Evolutionary conservation across 208 protist genomes (phyloP), one percentile per base, ranked within the genome.

Genomic region (Trypanosoma theileri): DNA sequence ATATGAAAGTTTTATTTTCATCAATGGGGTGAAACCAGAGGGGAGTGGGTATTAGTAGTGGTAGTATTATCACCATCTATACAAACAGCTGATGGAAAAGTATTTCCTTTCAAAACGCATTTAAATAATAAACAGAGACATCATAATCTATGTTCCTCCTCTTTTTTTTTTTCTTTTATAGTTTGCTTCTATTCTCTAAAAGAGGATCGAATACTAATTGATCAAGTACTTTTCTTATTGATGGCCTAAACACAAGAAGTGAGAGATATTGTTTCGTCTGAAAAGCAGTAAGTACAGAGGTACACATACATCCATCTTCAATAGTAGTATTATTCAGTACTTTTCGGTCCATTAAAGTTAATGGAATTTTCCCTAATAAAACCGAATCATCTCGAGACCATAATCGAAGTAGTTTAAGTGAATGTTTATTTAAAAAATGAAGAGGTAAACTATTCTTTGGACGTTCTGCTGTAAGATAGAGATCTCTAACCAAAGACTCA

Each of bases 211-310:
- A 68, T 50, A 17, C 31, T 22, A 68, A 40, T 46, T 71, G 46
- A 57, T 73, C 55, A 35, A 84, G 67, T 58, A 73, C 9, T 40
- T 55, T 62, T 12, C 54, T 62, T 42, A 84, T 52, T 19, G 59
- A 68, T 7, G 84, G 76, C 9, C 83, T 77, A 19, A 55, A 66
- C 45, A 86, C 71, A 16, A 93, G 44, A 21, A 81, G 58, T 19
- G 77, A 67, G 19, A 96, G 75, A 63, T 88, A 93, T 67, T 92
- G 84, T 68, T 93, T 93, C 16, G 84, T 79, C 66, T 96, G 81
- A 56, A 96, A 78, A 21, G 84, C 85, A 2, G 84, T 89, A 54
- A 93, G 62, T 31, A 89, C 79, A 50, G 77, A 80, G 12, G 84
- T 81, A 48, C 69, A 72, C 41, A 96, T 73, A 48, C 75, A 71